A percentile compares a stretch with the other conserved stretches of the same genome.
Conservation (phyloP, 805 yeast species). For the Candida saitoana region DNA sequence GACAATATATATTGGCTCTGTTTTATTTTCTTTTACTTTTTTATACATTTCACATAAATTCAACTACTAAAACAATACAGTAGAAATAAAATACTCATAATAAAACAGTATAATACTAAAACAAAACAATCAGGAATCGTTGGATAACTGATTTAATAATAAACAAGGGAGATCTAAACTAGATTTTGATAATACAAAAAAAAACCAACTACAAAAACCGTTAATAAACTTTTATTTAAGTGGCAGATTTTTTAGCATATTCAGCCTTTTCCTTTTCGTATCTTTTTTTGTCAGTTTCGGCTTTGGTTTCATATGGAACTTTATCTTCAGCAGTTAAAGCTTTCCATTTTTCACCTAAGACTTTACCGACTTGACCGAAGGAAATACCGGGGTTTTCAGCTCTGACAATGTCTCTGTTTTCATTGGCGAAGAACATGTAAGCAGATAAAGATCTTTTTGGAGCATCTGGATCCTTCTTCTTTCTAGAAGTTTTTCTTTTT, state of each 20-base stretch:
- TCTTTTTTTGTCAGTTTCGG: conserved; percentile 95
- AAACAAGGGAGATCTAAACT: not conserved
- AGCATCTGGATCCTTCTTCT: conserved; percentile 86
- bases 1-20: too few relatives aligned
- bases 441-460: conserved; percentile 98
- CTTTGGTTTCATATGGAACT: conserved; percentile 87
- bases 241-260: conserved; percentile 45
- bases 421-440: conserved; percentile 98
- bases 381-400: conserved; percentile 95
- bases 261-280: conserved; percentile 94
- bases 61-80: conserved; percentile 6
- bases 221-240: conserved; percentile 1
- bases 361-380: conserved; percentile 92
- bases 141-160: not conserved
- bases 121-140: not conserved
- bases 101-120: conserved; percentile 4
- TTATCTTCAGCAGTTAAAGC: conserved; percentile 78
- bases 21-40: too few relatives aligned
- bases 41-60: conserved; percentile 4
- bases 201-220: not conserved
- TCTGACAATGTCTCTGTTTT: conserved; percentile 92
- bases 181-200: not conserved
- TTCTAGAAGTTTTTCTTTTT: conserved; percentile 42
- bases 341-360: conserved; percentile 97
- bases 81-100: conserved; percentile 5